Percentiles rank a stretch among this genome's conserved stretches.
Evolutionary conservation across 352 stramenopile species (phyloP).

Genomic region (Phytopythium aichiense): DNA sequence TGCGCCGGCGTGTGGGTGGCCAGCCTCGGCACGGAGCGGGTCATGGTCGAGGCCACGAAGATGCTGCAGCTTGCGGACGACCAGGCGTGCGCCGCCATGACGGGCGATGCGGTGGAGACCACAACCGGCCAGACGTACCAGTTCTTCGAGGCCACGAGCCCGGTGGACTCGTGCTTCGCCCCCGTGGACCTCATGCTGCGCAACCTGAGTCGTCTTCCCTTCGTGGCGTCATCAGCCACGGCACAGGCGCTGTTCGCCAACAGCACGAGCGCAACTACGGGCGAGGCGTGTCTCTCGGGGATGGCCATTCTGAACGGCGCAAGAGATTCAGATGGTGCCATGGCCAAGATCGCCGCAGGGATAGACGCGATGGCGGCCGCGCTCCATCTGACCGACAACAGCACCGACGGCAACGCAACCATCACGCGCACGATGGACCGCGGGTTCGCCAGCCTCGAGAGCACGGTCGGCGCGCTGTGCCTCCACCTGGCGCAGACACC

Average conservation of each 20-base stretch:
- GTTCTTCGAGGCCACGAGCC: constrained; percentile 23
- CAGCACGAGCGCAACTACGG: background rate
- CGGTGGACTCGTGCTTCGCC: constrained; percentile 32
- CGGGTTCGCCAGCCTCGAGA: constrained; percentile 10
- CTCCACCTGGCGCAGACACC: constrained; percentile 6
- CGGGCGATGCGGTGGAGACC: constrained; percentile 22
- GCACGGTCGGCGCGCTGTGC: constrained; percentile 2
- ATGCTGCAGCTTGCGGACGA: constrained; percentile 30
- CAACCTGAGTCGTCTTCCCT: constrained; percentile 24
- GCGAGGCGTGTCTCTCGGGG: constrained; percentile 11
- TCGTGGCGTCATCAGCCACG: constrained; percentile 6
- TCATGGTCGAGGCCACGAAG: constrained; percentile 20
- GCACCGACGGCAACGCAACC: constrained; percentile 1
- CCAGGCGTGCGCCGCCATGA: constrained; percentile 29
- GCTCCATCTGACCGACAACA: constrained; percentile 2
- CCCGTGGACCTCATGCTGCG: constrained; percentile 32
- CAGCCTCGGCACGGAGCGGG: constrained; percentile 10
- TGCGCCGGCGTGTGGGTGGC: constrained; percentile 19
- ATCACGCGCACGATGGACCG: constrained; percentile 6
- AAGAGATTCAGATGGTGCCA: constrained; percentile 2
- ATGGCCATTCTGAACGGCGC: constrained; percentile 10
- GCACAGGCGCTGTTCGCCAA: constrained; percentile 8
- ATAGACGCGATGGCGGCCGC: constrained; percentile 10
- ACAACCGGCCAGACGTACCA: constrained; percentile 18
- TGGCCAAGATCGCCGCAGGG: constrained; percentile 5